Evolutionary conservation across 2,329 filamentous ascomycete species (phyloP).

Genomic region (Cladorrhinum sp.): DNA sequence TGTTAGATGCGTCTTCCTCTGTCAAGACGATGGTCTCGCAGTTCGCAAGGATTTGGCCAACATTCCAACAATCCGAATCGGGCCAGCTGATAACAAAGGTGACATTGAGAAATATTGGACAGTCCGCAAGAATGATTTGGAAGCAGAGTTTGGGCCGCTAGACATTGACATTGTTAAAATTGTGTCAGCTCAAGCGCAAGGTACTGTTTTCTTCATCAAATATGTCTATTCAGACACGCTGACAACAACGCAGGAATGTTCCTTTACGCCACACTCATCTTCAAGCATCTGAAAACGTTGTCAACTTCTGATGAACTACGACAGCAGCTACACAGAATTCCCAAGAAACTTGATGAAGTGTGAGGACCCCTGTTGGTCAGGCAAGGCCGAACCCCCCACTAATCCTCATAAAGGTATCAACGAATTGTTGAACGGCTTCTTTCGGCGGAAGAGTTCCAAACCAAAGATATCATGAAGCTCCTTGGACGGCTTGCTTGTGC

Average conservation of each 20-base stretch:
- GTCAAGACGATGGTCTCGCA: background rate
- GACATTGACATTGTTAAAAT: conserved; percentile 4
- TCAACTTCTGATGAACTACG: background rate
- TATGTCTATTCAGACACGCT: background rate
- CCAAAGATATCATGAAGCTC: background rate
- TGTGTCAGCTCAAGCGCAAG: background rate
- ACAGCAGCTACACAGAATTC: background rate
- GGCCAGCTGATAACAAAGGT: background rate
- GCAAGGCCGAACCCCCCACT: background rate
- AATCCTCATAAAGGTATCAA: background rate
- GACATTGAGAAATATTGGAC: conserved; percentile 1
- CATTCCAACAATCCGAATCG: background rate
- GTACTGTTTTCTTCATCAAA: background rate
- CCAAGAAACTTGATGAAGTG: background rate
- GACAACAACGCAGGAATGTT: background rate
- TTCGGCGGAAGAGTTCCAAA: background rate
- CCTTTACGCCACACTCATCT: background rate
- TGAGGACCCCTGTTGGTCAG: background rate
- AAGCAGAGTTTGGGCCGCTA: background rate
- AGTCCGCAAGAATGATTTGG: background rate
- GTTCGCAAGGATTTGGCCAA: background rate
- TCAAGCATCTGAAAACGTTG: background rate
- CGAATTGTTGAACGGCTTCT: background rate
- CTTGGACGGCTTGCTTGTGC: background rate
- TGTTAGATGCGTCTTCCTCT: background rate